These are phyloP conservation scores for Zygosaccharomyces bailii DNA, from an alignment of 805 yeast species.

Conservation along the genomic window DNA sequence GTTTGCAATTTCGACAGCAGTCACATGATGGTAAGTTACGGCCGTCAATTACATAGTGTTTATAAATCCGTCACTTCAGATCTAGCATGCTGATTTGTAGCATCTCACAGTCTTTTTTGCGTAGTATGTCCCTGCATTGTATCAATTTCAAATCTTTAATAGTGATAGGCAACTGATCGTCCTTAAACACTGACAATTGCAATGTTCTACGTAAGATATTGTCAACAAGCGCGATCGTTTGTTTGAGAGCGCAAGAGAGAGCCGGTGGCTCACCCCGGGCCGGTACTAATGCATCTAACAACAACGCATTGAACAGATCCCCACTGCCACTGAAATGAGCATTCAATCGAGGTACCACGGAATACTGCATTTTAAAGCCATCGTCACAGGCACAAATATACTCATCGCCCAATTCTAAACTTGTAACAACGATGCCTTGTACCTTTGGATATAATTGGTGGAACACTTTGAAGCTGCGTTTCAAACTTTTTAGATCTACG, in stretches of 20 bases:
- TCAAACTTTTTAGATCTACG: slow-evolving; percentile 37
- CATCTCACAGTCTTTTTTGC: not conserved
- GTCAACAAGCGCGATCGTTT: slow-evolving; percentile 41
- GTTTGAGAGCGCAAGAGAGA: slow-evolving; percentile 36
- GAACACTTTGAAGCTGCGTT: slow-evolving; percentile 42
- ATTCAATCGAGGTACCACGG: slow-evolving; percentile 46
- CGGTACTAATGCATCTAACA: slow-evolving; percentile 41
- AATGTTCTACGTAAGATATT: slow-evolving; percentile 43
- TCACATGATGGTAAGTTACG: slow-evolving; percentile 2
- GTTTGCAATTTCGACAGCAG: not conserved
- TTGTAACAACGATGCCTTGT: slow-evolving; percentile 55
- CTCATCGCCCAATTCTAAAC: slow-evolving; percentile 37
- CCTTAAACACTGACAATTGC: slow-evolving; percentile 15
- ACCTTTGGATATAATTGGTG: slow-evolving; percentile 44
- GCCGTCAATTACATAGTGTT: not conserved
- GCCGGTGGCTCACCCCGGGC: slow-evolving; percentile 6
- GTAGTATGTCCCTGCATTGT: slow-evolving; percentile 39
- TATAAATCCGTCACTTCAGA: slow-evolving; percentile 5
- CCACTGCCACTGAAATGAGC: slow-evolving; percentile 75
- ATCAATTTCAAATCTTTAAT: slow-evolving; percentile 46
- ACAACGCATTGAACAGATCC: slow-evolving; percentile 62
- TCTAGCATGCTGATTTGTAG: not conserved
- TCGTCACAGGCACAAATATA: slow-evolving; percentile 21
- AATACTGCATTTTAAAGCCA: slow-evolving; percentile 32
- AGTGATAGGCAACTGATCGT: not conserved